Base-by-base conservation (phyloP, 305 asterid genomes). In the Fraxinus sp. region DNA sequence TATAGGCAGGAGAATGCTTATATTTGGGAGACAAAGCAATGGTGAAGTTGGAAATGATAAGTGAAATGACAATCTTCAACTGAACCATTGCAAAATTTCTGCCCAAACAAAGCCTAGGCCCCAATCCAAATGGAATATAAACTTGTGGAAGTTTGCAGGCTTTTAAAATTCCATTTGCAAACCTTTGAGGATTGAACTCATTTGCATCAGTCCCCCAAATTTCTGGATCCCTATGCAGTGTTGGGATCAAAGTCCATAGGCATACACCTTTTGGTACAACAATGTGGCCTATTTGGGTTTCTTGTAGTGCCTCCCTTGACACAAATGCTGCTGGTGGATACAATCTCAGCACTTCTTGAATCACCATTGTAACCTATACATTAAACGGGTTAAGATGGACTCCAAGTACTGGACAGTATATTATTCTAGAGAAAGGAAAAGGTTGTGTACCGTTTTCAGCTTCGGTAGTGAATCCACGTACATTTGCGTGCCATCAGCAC, bases 321-420 rank as follows among this genome's bases (percentile, higher is more conserved):
- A 94, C 97, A 35, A 94, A 93, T 52, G 98, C 98, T 18, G 93
- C 98, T 3, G 97, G 98, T 10, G 98, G 98, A 74, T 94, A 94
- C 22, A 94, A 77, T 37, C 98, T 84, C 35, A 93, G 77, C 77
- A 89, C 97, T 84, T 94, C 98, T 55, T 93, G 93, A 41, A 94
- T 89, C 84, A 92, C 98, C 97, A 94, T 94, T 0, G 94, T 89
- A 36, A 89, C 90, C 97, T 93, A 44, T 44, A 74, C 78, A 83
- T 11, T 80, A 14, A 35, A 28, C 10, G 20, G 39, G 14, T 13
- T 68, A 30, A 13, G 20, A 18, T 26, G 33, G 35, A 68, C 20
- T 68, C 7, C 10, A 7, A 28, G 5, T 26, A 68, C 39, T 68
- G 36, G 36, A 68, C 36, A 68, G 7, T 28, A 28, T 28, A 13